Base-by-base conservation (phyloP, 306 rosid genomes). In the Pueraria montana region DNA sequence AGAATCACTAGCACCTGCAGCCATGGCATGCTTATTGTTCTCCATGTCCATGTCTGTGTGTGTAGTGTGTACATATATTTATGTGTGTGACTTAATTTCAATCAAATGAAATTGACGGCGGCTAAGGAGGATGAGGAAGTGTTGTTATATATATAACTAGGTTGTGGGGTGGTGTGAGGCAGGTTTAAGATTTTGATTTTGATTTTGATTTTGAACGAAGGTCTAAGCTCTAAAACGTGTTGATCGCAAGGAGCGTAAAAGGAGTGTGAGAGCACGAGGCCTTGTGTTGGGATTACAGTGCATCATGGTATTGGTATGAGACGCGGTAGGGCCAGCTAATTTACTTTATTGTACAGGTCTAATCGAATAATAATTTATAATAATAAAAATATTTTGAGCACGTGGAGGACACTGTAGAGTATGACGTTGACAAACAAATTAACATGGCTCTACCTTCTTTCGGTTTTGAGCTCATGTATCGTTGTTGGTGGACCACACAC, bases 161-260 rank as follows among this genome's bases (percentile, higher is more conserved):
- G 72, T 18, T 17, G 72, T 21, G 74, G 9, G 72, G 30, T 9
- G 70, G 12, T 38, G 26, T 50, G 76, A 79, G 11, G 27, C 0
- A 50, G 17, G 65, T 18, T 4, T 0, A 23, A n/a, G 70, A 2
- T 62, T 27, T 14, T 7, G 40, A 27, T 13, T 32, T 61, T 11
- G 27, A 21, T 74, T 74, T 36, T 20, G 52, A 52, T 49, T 50
- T 73, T 77, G 58, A 80, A 23, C 14, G 23, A 69, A 38, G 72
- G 82, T 83, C 80, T 77, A 48, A 77, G 30, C 5, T 40, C 21
- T 40, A 81, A 78, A 69, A 42, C 89, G 89, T 86, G 91, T 88
- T 84, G 87, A 86, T 83, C 76, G 5, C 12, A 82, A 84, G 36
- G 73, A 84, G 90, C 79, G 90, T 86, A 30, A 53, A 81, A 84